phyloP scores from a whole-genome alignment of 129 eudicot species.

The Flaveria brownii region DNA sequence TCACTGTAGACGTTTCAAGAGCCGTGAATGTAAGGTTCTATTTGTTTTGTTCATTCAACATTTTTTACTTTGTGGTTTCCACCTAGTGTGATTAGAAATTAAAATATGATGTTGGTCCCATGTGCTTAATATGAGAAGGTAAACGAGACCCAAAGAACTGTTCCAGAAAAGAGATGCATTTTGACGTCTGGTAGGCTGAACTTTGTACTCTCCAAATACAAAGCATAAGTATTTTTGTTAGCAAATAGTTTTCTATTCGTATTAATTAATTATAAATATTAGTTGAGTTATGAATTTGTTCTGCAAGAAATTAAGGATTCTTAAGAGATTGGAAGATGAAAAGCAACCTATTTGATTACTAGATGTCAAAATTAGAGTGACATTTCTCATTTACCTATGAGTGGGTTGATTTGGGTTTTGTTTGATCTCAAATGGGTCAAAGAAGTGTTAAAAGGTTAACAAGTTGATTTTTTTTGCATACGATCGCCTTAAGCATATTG shows the following conservation, averaged over 20 bases:
- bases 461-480: not conserved
- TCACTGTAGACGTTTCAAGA: slow-evolving; percentile 78
- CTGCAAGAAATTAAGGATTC: not conserved
- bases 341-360: slow-evolving; percentile 5
- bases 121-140: slow-evolving; percentile 3
- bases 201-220: not conserved
- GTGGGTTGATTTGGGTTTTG: not conserved
- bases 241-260: not conserved
- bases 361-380: not conserved
- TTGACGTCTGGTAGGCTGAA: not conserved
- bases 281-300: not conserved
- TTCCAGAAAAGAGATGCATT: not conserved
- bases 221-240: not conserved
- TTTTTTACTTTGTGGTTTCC: slow-evolving; percentile 14
- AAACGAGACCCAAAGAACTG: not conserved
- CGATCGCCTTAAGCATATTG: not conserved
- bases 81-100: not conserved
- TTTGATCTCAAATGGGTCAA: not conserved
- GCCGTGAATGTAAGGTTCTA: slow-evolving; percentile 72
- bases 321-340: not conserved
- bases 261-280: not conserved
- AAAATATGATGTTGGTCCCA: slow-evolving; percentile 1
- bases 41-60: slow-evolving; percentile 17
- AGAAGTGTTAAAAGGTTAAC: not conserved
- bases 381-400: not conserved